Evolutionary conservation across 176 grass and related monocot species (phyloP).

Genomic region (Oryza meridionalis): DNA sequence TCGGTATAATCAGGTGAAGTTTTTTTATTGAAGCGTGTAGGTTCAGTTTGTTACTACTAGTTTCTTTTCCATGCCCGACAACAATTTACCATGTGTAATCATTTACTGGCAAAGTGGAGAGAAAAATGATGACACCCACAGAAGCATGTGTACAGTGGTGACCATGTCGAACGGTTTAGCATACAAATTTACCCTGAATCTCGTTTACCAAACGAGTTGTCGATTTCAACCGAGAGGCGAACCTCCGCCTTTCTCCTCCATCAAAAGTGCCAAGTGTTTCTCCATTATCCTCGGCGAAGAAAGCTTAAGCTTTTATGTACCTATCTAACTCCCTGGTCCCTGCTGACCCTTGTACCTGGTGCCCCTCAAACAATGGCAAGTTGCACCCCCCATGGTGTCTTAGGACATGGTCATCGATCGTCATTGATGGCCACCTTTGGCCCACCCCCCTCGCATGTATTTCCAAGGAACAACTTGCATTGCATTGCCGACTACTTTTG

Average conservation of each 20-base stretch:
- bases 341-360: slow-evolving; percentile 35
- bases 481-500: slow-evolving; percentile 29
- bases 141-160: background rate
- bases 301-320: background rate
- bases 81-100: background rate
- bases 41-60: slow-evolving; percentile 1
- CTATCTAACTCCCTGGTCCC: background rate
- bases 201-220: background rate
- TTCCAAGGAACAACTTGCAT: slow-evolving; percentile 29
- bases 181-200: slow-evolving; percentile 10
- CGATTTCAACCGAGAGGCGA: background rate
- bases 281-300: background rate
- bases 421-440: slow-evolving; percentile 23
- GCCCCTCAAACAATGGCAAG: slow-evolving; percentile 32
- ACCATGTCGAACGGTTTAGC: background rate
- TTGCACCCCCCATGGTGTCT: slow-evolving; percentile 16
- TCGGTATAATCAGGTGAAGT: slow-evolving; percentile 33
- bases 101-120: slow-evolving; percentile 26
- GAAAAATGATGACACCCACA: background rate
- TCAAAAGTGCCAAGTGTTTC: slow-evolving; percentile 4
- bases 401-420: slow-evolving; percentile 16
- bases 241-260: slow-evolving; percentile 1
- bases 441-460: background rate
- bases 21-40: background rate
- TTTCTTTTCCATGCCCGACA: slow-evolving; percentile 9